Conservation (phyloP, 176 grass and related monocot species). For the Phragmites australis region DNA sequence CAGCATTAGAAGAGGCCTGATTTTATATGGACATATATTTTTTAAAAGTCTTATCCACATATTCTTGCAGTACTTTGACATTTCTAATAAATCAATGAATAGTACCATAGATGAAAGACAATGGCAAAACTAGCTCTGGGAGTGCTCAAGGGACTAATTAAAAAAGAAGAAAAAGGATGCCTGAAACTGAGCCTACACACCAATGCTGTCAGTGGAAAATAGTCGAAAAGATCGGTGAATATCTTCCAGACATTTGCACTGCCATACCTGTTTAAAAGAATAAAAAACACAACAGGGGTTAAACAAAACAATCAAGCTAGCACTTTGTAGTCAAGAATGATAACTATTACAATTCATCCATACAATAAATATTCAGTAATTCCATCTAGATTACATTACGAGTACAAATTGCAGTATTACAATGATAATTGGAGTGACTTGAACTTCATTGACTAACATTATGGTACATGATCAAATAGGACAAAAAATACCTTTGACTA, state of each 20-base stretch:
- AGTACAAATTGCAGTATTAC: not conserved
- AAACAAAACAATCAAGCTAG: not conserved
- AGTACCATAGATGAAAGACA: not conserved
- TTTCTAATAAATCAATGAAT: not conserved
- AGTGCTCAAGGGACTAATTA: not conserved
- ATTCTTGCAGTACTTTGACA: too few species aligned
- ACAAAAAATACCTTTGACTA: not conserved
- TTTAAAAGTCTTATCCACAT: too few species aligned
- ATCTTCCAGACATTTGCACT: slow-evolving; percentile 89
- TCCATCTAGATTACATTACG: not conserved
- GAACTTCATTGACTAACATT: not conserved
- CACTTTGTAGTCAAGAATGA: not conserved
- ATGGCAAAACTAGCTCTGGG: not conserved
- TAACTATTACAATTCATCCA: not conserved
- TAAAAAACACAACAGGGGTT: not conserved
- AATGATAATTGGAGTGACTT: not conserved
- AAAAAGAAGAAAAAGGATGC: not conserved
- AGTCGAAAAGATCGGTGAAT: slow-evolving; percentile 87
- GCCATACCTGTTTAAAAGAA: slow-evolving; percentile 67
- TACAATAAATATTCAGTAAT: not conserved
- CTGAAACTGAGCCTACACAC: slow-evolving; percentile 33
- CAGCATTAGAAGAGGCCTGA: too few species aligned
- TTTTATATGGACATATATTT: too few species aligned
- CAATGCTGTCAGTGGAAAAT: slow-evolving; percentile 80
- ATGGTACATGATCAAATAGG: slow-evolving; percentile 5